phyloP scores from a whole-genome alignment of 345 rosid species.

The Linum usitatissimum region DNA sequence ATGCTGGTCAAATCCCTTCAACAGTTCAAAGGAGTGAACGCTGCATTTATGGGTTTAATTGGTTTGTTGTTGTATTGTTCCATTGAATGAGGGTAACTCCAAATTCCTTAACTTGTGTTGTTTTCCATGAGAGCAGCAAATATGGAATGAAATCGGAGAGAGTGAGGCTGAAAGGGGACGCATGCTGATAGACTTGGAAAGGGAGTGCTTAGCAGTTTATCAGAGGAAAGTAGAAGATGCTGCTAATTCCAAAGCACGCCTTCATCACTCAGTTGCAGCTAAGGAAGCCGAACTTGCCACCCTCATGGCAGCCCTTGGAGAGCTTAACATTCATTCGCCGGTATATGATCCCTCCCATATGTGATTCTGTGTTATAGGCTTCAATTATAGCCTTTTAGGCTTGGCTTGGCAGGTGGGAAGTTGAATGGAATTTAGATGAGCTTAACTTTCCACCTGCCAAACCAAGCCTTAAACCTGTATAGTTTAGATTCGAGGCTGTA shows the following conservation, averaged over 20 bases:
- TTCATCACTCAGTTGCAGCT: conserved; percentile 85
- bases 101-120: neutral
- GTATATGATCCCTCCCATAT: conserved; percentile 22
- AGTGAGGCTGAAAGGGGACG: conserved; percentile 71
- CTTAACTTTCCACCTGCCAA: too few species aligned
- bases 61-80: neutral
- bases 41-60: neutral
- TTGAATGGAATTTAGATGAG: too few species aligned
- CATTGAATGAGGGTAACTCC: neutral
- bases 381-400: too few species aligned
- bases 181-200: conserved; percentile 81
- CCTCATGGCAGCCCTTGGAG: conserved; percentile 80
- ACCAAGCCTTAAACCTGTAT: neutral
- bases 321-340: conserved; percentile 52
- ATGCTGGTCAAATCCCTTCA: neutral
- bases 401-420: too few species aligned
- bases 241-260: conserved; percentile 76
- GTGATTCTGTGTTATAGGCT: neutral
- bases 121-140: conserved; percentile 51
- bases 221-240: conserved; percentile 88
- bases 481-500: neutral
- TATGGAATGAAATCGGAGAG: conserved; percentile 97
- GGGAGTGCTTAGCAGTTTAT: conserved; percentile 83
- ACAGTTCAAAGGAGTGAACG: neutral
- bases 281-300: conserved; percentile 95